Base-by-base conservation (phyloP, 2,329 filamentous ascomycete genomes). In the Colletotrichum graminicola region DNA sequence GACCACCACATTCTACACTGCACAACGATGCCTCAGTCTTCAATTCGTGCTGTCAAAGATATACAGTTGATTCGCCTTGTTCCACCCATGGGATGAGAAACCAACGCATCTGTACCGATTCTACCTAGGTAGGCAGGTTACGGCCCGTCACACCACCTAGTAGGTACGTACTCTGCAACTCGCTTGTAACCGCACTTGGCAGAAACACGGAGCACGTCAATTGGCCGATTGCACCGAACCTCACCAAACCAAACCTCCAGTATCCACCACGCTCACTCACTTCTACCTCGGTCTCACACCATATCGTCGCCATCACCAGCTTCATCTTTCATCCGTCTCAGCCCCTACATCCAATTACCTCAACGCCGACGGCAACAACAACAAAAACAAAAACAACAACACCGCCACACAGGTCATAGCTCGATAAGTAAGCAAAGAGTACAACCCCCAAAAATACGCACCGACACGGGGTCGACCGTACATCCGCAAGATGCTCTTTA, bases 401-500 rank as follows among this genome's bases (percentile, higher is more conserved):
- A 29, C 29, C 29, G 4, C 5, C 21, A 23, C 2, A 23, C n/a
- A 11, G 43, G 18, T 12, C 11, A 32, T 6, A 11, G 18, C 12
- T 4, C 8, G 16, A 49, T 4, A 26, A 23, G 32, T 23, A 18
- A 23, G 18, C 32, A 8, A 36, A 49, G 10, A 36, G 43, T 21
- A 32, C 18, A 23, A 36, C 29, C 4, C 0, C n/a, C 41, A 21
- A 36, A 49, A 29, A 47, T 45, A 49, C 11, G 10, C 43, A n/a
- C 14, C 16, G n/a, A 36, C 36, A 49, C 60, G 60, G 32, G 34
- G 45, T 76, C 39, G 36, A 26, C n/a, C 49, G 49, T 41, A 63
- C 75, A 76, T 34, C 11, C 32, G 32, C 52, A 55, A 75, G n/a
- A 98, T 98, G 96, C 89, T 98, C 60, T 91, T 99, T 78, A 94